Conservation (phyloP, 768 basidiomycete species). For the Sistotremastrum suecicum region DNA sequence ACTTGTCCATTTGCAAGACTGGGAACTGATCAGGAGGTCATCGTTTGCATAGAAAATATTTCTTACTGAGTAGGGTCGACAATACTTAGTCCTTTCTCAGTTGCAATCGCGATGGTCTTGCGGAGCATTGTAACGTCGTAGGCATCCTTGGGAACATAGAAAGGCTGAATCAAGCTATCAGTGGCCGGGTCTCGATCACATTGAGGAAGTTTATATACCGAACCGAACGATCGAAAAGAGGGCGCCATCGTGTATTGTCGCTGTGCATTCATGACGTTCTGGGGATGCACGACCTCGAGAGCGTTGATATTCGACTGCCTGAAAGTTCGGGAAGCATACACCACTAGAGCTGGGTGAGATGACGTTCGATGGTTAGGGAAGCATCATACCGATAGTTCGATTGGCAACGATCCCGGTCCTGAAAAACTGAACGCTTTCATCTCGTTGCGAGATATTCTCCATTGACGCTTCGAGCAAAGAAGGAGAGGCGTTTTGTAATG, state of each 20-base stretch:
- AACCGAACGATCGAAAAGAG: constrained; percentile 51
- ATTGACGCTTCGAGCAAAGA: constrained; percentile 38
- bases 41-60: neutral
- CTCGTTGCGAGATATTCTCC: constrained; percentile 46
- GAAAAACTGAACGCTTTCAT: constrained; percentile 46
- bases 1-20: constrained; percentile 10
- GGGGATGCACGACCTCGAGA: constrained; percentile 37
- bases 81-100: constrained; percentile 49
- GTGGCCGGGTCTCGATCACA: neutral
- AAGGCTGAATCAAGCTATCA: constrained; percentile 26
- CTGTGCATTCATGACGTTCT: constrained; percentile 22
- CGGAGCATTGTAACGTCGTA: constrained; percentile 42
- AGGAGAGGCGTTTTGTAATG: constrained; percentile 30
- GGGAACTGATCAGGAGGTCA: neutral
- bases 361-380: neutral
- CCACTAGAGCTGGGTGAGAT: constrained; percentile 28
- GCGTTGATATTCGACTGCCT: constrained; percentile 46
- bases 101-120: constrained; percentile 53
- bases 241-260: constrained; percentile 18
- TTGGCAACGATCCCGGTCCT: constrained; percentile 38
- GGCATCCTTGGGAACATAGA: constrained; percentile 60
- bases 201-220: constrained; percentile 28
- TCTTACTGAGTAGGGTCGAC: constrained; percentile 55
- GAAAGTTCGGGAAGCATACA: constrained; percentile 51
- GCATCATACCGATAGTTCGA: constrained; percentile 39